Evolutionary conservation across 495 filamentous ascomycete species (phyloP).

Genomic region (Neurospora sp.): DNA sequence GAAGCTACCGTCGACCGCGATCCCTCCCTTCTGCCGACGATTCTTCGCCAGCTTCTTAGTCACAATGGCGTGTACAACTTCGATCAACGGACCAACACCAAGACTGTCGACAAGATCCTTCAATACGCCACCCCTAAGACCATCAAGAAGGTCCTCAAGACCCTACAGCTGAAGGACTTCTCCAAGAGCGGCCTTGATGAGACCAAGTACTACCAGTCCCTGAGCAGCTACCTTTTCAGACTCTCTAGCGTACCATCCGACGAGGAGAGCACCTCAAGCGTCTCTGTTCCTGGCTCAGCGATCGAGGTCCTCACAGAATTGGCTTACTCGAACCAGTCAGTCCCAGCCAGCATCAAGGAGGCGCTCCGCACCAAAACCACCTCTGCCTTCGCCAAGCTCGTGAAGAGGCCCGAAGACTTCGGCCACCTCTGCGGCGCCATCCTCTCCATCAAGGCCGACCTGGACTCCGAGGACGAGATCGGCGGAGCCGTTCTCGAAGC

Average conservation of each 20-base stretch:
- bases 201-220: slow-evolving; percentile 35
- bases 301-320: slow-evolving; percentile 37
- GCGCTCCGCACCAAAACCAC: slow-evolving; percentile 58
- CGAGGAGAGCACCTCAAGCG: slow-evolving; percentile 7
- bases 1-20: slow-evolving; percentile 54
- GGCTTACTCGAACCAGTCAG: slow-evolving; percentile 41
- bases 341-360: slow-evolving; percentile 51
- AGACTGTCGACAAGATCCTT: slow-evolving; percentile 72
- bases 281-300: slow-evolving; percentile 28
- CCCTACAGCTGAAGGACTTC: slow-evolving; percentile 24
- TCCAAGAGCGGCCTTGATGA: slow-evolving; percentile 23
- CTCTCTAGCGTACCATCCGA: slow-evolving; percentile 21
- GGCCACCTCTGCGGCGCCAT: slow-evolving; percentile 39
- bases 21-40: slow-evolving; percentile 45
- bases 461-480: slow-evolving; percentile 54
- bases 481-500: slow-evolving; percentile 46
- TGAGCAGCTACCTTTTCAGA: slow-evolving; percentile 46
- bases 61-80: slow-evolving; percentile 66
- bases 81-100: slow-evolving; percentile 78
- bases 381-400: slow-evolving; percentile 54
- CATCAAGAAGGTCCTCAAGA: slow-evolving; percentile 34
- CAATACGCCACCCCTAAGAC: slow-evolving; percentile 46
- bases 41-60: slow-evolving; percentile 57
- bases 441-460: slow-evolving; percentile 36
- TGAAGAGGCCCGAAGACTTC: slow-evolving; percentile 50